Evolutionary conservation across 73 alveolate species (phyloP).

Genomic region (Stentor coeruleus): DNA sequence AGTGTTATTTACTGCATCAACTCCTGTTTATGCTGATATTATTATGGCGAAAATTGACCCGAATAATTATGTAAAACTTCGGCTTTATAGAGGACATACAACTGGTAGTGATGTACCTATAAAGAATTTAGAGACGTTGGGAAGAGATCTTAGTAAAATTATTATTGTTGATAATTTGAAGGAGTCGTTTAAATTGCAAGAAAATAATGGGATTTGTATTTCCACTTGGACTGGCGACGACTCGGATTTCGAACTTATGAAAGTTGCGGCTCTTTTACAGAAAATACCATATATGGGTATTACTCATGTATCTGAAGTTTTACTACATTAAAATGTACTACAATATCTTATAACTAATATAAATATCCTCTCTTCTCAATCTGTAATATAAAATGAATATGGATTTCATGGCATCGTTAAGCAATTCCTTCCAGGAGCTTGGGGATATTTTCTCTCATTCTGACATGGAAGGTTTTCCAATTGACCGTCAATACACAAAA

Average conservation of each 20-base stretch:
- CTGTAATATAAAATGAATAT: neutral
- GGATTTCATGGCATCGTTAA: neutral
- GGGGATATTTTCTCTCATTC: conserved; percentile 11
- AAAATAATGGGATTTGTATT: conserved; percentile 92
- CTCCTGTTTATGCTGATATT: conserved; percentile 94
- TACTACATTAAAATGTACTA: too few relatives aligned
- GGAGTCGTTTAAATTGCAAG: conserved; percentile 84
- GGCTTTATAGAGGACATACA: conserved; percentile 92
- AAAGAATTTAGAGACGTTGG: conserved; percentile 38
- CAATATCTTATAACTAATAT: too few relatives aligned
- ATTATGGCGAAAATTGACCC: conserved; percentile 89
- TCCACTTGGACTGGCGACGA: conserved; percentile 92
- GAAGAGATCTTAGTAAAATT: conserved; percentile 77
- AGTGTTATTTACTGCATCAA: conserved; percentile 95
- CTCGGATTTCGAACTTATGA: conserved; percentile 46
- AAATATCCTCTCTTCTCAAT: neutral
- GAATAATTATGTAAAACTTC: conserved; percentile 55
- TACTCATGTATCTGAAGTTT: neutral
- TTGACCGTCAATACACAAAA: conserved; percentile 28
- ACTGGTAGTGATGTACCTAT: conserved; percentile 45
- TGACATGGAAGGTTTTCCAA: conserved; percentile 22
- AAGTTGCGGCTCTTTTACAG: neutral
- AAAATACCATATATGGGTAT: neutral
- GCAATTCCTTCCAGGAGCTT: conserved; percentile 11
- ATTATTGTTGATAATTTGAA: conserved; percentile 90